Percentiles rank a stretch among this genome's conserved stretches.
phyloP scores from a whole-genome alignment of 352 stramenopile species.

The Phytophthora ohioensis region DNA sequence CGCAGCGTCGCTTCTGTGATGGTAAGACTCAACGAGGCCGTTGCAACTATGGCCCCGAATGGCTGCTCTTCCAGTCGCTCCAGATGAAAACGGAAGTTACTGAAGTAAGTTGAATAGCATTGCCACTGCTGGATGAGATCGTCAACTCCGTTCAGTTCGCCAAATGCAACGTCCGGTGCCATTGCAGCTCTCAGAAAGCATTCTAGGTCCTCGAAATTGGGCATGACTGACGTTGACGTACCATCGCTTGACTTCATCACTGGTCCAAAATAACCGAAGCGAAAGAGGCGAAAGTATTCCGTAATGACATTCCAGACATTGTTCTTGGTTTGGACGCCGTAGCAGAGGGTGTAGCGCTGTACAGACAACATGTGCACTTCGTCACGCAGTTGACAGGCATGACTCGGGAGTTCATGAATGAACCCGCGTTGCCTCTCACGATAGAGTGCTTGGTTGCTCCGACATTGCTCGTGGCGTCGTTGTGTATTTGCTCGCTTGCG shows the following conservation, averaged over 20 bases:
- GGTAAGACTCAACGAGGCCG: conserved; percentile 13
- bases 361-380: conserved; percentile 23
- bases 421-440: conserved; percentile 37
- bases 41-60: conserved; percentile 1
- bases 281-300: conserved; percentile 38
- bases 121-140: conserved; percentile 37
- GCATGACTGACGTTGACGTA: neutral
- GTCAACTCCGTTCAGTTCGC: conserved; percentile 20
- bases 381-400: conserved; percentile 20
- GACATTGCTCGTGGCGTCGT: conserved; percentile 45
- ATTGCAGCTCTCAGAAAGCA: conserved; percentile 36
- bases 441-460: conserved; percentile 52
- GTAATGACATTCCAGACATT: conserved; percentile 18
- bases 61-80: conserved; percentile 31
- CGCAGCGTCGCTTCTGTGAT: conserved; percentile 19
- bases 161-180: conserved; percentile 24
- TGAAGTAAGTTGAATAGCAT: conserved; percentile 30
- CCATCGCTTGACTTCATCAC: neutral
- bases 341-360: conserved; percentile 4
- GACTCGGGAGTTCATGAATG: conserved; percentile 16
- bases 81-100: conserved; percentile 36
- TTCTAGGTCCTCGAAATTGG: conserved; percentile 17
- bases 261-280: conserved; percentile 4
- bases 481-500: conserved; percentile 36
- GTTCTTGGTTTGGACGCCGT: conserved; percentile 12